Evolutionary conservation across 495 filamentous ascomycete genomes (phyloP).

Genomic region (Penicillium manginii): DNA sequence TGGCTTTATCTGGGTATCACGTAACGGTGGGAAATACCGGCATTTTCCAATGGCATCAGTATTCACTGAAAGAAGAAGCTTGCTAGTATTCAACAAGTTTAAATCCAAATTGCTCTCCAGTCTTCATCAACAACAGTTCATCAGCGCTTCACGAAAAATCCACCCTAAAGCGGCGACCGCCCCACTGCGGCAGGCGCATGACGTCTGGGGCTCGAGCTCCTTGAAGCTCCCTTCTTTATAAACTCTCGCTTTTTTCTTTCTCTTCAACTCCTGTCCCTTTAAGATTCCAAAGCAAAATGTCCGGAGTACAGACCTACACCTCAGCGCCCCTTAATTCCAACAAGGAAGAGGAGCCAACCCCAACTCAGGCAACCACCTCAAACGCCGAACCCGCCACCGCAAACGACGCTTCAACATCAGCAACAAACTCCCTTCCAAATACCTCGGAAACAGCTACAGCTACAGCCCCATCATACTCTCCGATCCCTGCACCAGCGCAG

Average conservation of each 20-base stretch:
- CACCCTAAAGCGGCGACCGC: conserved; percentile 16
- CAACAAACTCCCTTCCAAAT: too few relatives aligned
- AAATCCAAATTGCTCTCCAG: neutral
- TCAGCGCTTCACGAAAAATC: conserved; percentile 3
- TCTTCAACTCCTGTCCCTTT: neutral
- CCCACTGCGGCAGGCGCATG: conserved; percentile 29
- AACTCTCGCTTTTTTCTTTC: conserved; percentile 1
- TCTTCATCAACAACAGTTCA: neutral
- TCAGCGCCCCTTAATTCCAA: conserved; percentile 57
- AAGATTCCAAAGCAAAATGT: conserved; percentile 17
- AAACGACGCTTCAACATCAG: conserved; percentile 26
- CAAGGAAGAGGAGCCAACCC: conserved; percentile 15
- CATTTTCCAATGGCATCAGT: too few relatives aligned
- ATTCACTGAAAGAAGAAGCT: too few relatives aligned
- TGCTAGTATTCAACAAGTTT: neutral
- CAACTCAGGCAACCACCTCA: conserved; percentile 20
- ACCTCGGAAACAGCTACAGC: conserved; percentile 29
- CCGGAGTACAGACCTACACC: conserved; percentile 61
- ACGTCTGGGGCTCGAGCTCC: conserved; percentile 26
- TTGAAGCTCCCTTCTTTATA: conserved; percentile 16
- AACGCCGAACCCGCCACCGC: conserved; percentile 48
- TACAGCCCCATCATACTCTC: conserved; percentile 43
- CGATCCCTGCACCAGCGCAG: conserved; percentile 51
- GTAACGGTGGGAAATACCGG: too few relatives aligned
- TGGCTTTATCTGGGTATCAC: neutral